Evolutionary conservation across 805 yeast genomes (phyloP).

Genomic region (Tetrapisispora pingtungensis): DNA sequence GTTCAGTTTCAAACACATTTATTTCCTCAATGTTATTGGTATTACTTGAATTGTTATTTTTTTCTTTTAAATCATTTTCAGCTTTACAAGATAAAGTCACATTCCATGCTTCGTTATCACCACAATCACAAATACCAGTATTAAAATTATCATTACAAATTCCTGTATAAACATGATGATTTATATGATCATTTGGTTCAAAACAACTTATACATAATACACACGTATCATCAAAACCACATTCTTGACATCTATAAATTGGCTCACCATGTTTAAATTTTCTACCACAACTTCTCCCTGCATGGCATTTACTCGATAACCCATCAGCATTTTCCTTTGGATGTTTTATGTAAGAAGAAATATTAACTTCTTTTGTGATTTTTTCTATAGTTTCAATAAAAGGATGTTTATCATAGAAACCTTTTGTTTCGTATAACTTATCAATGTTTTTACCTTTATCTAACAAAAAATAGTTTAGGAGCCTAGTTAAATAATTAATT

Average conservation of each 20-base stretch:
- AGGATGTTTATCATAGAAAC: constrained; percentile 3
- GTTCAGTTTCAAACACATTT: constrained; percentile 20
- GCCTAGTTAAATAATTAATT: constrained; percentile 11
- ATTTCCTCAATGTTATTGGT: constrained; percentile 26
- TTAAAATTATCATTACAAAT: constrained; percentile 39
- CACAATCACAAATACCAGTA: constrained; percentile 66
- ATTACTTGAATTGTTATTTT: not conserved
- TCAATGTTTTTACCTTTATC: constrained; percentile 32
- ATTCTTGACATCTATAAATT: constrained; percentile 62
- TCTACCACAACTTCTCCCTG: constrained; percentile 60
- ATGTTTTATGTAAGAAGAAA: not conserved
- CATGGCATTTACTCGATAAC: constrained; percentile 31
- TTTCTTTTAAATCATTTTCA: constrained; percentile 11
- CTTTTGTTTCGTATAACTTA: constrained; percentile 23
- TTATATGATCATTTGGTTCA: constrained; percentile 55
- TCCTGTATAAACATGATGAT: constrained; percentile 51
- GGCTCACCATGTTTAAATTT: constrained; percentile 52
- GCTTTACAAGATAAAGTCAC: constrained; percentile 41
- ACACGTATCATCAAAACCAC: constrained; percentile 72
- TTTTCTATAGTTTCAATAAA: not conserved
- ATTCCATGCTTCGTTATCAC: constrained; percentile 58
- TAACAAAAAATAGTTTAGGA: constrained; percentile 29
- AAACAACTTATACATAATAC: constrained; percentile 68
- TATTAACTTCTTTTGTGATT: not conserved
- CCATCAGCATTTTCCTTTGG: not conserved